Percentiles rank a stretch among this genome's conserved stretches.
phyloP scores from a whole-genome alignment of 2,329 filamentous ascomycete species.

The Neofusicoccum sp. region DNA sequence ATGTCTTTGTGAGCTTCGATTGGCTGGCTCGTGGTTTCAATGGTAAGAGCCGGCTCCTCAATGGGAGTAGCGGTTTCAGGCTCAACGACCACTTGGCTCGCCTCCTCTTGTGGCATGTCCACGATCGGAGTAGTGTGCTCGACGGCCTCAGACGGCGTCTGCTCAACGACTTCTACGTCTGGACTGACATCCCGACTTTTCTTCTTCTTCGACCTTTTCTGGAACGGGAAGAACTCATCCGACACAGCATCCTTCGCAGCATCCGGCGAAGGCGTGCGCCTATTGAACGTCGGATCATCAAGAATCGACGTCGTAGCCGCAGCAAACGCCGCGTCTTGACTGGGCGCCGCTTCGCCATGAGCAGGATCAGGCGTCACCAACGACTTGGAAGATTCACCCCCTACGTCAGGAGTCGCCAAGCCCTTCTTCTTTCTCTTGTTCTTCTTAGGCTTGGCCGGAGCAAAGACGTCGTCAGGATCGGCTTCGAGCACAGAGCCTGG shows the following conservation, averaged over 20 bases:
- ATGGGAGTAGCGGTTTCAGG: neutral
- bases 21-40: neutral
- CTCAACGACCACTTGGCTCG: neutral
- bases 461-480: conserved; percentile 25
- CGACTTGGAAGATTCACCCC: neutral
- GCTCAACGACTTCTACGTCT: neutral
- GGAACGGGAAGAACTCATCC: conserved; percentile 29
- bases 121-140: neutral
- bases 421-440: conserved; percentile 32
- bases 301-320: conserved; percentile 42
- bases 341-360: conserved; percentile 30
- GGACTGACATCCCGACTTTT: conserved; percentile 24
- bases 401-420: neutral
- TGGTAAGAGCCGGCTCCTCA: neutral
- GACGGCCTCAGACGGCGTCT: neutral
- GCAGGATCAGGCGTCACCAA: neutral
- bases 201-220: conserved; percentile 36
- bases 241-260: conserved; percentile 28
- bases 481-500: conserved; percentile 32
- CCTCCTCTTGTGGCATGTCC: neutral
- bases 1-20: neutral
- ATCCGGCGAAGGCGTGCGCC: conserved; percentile 10
- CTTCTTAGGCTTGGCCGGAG: conserved; percentile 28
- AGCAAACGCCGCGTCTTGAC: conserved; percentile 28
- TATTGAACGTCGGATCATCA: conserved; percentile 39